Evolutionary conservation across 257 asterid genomes (phyloP), one percentile per base, ranked within the genome.

Genomic region (Rhazya stricta): DNA sequence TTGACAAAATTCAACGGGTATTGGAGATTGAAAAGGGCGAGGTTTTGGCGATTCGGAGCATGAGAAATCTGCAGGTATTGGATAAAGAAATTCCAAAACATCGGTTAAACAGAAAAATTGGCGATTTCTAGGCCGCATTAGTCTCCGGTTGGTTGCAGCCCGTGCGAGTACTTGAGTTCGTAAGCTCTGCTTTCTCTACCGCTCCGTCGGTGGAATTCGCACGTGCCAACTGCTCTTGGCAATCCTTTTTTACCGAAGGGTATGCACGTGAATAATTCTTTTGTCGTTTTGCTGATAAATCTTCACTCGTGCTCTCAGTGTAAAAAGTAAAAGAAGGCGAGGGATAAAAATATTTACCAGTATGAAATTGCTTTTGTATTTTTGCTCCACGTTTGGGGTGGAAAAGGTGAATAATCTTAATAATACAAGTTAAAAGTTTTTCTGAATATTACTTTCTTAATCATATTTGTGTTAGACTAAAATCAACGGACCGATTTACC

Each of bases 41-140:
- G 50, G 42, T 85, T 29, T 73, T 88, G 81, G 88, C 85, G 74
- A 81, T 92, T 45, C 86, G 96, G 67, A 86, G 89, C 88, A 74
- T 78, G 62, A 86, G 90, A 88, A 85, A 86, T 74, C 81, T 88
- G 67, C 85, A 80, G 81, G 87, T 78, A 68, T 75, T 77, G 30
- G 73, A 56, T 50, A 48, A 25, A 32, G 69, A 78, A 50, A 63
- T 4, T 54, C 32, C 78, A 18, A 82, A 79, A 39, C 54, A 74
- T 15, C 88, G 85, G 67, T 81, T 79, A 74, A 90, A 92, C 89
- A 88, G 97, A 37, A 92, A 92, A 88, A 79, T 90, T 56, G 83
- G 84, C 75, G 81, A 76, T 43, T 77, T 87, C 78, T 88, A 87
- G 76, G 74, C 71, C 77, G 56, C 74, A 50, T 67, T 61, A 21